Conservation (phyloP, 2,329 filamentous ascomycete genomes). For the Triangularia setosa region DNA sequence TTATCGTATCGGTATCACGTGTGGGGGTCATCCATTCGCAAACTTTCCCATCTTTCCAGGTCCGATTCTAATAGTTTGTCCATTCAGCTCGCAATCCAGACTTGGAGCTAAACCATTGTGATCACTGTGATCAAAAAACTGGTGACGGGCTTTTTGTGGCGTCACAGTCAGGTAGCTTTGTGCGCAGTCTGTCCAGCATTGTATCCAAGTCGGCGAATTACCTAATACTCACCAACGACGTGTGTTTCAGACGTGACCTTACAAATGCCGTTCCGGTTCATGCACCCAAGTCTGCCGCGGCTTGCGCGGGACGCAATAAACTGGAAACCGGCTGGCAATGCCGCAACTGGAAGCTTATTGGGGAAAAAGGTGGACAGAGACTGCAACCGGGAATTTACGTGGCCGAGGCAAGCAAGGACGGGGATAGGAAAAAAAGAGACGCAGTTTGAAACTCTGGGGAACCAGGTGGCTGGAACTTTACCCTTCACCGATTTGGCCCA, state of each 20-base stretch:
- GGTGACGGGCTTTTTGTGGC: not conserved
- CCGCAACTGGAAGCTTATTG: not conserved
- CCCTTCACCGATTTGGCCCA: not conserved
- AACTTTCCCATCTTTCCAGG: not conserved
- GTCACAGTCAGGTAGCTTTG: not conserved
- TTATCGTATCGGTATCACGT: not conserved
- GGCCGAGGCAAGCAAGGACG: not conserved
- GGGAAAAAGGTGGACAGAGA: not conserved
- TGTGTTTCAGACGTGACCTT: not conserved
- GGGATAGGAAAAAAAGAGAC: not conserved
- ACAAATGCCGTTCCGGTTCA: not conserved
- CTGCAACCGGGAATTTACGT: not conserved
- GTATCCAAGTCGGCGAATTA: not conserved
- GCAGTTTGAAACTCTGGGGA: too few relatives aligned
- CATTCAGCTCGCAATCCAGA: not conserved
- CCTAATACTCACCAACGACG: not conserved
- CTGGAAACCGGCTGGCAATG: not conserved
- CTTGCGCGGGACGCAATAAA: not conserved
- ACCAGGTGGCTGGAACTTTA: not conserved
- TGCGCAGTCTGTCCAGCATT: not conserved
- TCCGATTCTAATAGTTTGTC: not conserved
- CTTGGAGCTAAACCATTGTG: not conserved
- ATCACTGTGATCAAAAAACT: not conserved
- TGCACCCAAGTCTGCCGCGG: not conserved
- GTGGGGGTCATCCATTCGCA: not conserved